These are phyloP conservation scores for Cladosporium oxysporum DNA, from an alignment of 2,329 filamentous ascomycete species.

Conservation along the genomic window DNA sequence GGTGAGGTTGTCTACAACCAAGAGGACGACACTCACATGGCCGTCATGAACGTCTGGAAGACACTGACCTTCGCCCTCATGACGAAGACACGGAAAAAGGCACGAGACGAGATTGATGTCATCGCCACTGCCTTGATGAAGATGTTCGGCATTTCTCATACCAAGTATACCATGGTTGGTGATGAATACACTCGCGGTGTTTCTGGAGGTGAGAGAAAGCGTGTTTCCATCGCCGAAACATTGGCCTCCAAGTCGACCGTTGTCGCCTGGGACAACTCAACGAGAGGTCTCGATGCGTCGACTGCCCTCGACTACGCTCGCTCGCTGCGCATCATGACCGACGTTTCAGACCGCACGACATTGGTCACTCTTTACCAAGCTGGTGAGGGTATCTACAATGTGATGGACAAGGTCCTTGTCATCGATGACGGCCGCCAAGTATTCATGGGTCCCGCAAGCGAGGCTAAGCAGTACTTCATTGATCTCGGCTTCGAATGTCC, in stretches of 20 bases:
- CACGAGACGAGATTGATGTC: constrained; percentile 63
- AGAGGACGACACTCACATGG: constrained; percentile 76
- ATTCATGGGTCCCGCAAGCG: constrained; percentile 63
- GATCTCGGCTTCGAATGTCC: constrained; percentile 64
- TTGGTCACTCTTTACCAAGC: constrained; percentile 73
- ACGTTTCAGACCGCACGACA: constrained; percentile 70
- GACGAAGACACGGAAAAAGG: constrained; percentile 72
- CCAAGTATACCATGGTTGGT: constrained; percentile 73
- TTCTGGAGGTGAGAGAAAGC: constrained; percentile 77
- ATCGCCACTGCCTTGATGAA: constrained; percentile 70
- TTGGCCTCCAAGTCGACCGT: constrained; percentile 72
- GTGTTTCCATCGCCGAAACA: constrained; percentile 77
- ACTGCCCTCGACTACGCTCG: constrained; percentile 78
- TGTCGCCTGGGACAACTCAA: constrained; percentile 79
- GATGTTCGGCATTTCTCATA: constrained; percentile 79
- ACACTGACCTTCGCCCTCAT: constrained; percentile 73
- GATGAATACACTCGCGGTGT: constrained; percentile 72
- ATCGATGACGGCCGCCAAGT: constrained; percentile 72
- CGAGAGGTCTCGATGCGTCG: constrained; percentile 75
- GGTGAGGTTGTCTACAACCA: constrained; percentile 79
- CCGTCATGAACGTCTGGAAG: constrained; percentile 73
- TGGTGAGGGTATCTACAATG: constrained; percentile 67
- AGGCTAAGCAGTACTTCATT: constrained; percentile 66
- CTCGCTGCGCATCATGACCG: constrained; percentile 77
- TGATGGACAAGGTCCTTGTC: constrained; percentile 80